Evolutionary conservation across 495 filamentous ascomycete genomes (phyloP).

Genomic region (Haplographium delicatum): DNA sequence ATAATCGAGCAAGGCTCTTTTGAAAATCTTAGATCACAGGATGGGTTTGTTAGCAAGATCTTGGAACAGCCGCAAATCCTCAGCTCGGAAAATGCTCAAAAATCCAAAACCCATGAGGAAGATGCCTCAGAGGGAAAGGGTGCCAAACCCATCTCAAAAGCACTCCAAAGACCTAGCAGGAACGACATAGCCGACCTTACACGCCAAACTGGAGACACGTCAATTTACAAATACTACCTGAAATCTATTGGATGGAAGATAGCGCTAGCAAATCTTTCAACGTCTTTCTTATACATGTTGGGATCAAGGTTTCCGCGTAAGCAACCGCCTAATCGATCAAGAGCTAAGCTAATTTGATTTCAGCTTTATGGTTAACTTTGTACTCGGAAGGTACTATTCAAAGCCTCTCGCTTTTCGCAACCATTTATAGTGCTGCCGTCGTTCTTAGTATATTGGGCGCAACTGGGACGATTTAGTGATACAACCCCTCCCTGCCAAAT

Average conservation of each 20-base stretch:
- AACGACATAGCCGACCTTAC: constrained; percentile 4
- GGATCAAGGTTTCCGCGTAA: constrained; percentile 7
- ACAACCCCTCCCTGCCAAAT: no score
- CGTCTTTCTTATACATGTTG: background rate
- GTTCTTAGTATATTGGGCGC: no score
- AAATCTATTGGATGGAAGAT: background rate
- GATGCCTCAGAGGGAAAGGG: no score
- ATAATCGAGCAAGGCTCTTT: constrained; percentile 12
- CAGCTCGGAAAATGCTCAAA: no score
- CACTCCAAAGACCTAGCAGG: background rate
- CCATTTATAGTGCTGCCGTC: no score
- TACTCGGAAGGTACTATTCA: no score
- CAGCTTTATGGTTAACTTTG: no score
- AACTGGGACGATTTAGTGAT: no score
- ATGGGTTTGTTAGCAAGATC: constrained; percentile 11
- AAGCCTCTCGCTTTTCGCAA: no score
- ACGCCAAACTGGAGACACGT: constrained; percentile 1
- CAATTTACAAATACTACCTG: background rate
- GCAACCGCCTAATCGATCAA: no score
- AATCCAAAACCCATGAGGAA: no score
- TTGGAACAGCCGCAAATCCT: constrained; percentile 1
- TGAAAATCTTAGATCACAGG: constrained; percentile 1
- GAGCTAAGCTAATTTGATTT: no score
- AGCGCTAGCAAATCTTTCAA: background rate
- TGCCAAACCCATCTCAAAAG: background rate